Evolutionary conservation across 805 yeast species (phyloP).

Genomic region (Myxozyma udenii): DNA sequence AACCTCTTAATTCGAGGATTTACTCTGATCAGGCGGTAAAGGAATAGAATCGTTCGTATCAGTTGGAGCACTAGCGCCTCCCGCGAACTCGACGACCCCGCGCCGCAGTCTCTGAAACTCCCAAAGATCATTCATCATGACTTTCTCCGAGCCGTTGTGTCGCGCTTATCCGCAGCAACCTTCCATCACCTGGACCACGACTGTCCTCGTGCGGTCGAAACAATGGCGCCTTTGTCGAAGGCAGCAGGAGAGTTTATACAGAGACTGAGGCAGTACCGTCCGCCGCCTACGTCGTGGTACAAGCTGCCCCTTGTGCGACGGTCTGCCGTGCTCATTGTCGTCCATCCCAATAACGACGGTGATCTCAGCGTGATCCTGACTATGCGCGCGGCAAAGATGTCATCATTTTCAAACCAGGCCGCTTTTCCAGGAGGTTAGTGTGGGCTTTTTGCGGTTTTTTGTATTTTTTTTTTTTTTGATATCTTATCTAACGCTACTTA

Average conservation of each 20-base stretch:
- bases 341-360: constrained; percentile 61
- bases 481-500: constrained; percentile 34
- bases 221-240: constrained; percentile 3
- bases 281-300: constrained; percentile 44
- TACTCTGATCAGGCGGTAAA: too few species aligned
- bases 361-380: constrained; percentile 78
- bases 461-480: not conserved
- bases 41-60: too few species aligned
- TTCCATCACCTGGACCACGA: too few species aligned
- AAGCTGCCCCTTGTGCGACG: constrained; percentile 62
- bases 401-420: constrained; percentile 82
- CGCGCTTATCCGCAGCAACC: too few species aligned
- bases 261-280: constrained; percentile 19
- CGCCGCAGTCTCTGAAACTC: too few species aligned
- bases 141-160: too few species aligned
- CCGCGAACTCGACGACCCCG: too few species aligned
- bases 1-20: too few species aligned
- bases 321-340: constrained; percentile 72
- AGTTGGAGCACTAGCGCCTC: too few species aligned
- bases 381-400: constrained; percentile 64
- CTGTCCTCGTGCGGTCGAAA: not conserved
- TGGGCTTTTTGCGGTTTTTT: constrained; percentile 16
- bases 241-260: constrained; percentile 18
- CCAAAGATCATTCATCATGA: too few species aligned
- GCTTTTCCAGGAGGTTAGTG: constrained; percentile 89